A percentile compares a stretch with the other conserved stretches of the same genome.
phyloP scores from a whole-genome alignment of 257 asterid genomes.

The Knoxia roxburghii region DNA sequence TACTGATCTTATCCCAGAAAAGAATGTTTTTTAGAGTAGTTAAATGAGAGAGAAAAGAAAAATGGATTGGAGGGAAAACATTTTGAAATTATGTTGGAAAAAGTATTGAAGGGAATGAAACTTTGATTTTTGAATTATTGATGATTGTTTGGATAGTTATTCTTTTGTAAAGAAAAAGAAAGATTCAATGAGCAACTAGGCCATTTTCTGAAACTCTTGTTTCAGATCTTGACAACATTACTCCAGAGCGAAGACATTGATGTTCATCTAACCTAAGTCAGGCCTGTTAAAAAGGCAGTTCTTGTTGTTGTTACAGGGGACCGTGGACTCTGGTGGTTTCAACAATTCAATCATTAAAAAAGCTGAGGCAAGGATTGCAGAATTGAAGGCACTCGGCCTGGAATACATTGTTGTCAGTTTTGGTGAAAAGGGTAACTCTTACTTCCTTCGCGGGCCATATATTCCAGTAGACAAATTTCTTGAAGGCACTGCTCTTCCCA shows the following conservation, averaged over 20 bases:
- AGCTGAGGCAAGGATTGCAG: constrained; percentile 56
- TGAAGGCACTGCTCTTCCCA: constrained; percentile 64
- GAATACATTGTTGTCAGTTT: constrained; percentile 66
- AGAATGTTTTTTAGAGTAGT: no score
- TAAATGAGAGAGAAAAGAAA: no score
- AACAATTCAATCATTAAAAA: constrained; percentile 62
- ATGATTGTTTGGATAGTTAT: no score
- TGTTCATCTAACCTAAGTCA: constrained; percentile 59
- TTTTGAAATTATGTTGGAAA: no score
- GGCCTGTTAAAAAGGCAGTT: constrained; percentile 86
- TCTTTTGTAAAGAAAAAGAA: no score
- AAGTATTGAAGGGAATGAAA: no score
- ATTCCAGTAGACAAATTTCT: constrained; percentile 63
- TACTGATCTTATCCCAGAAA: no score
- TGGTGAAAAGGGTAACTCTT: constrained; percentile 76
- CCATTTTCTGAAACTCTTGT: constrained; percentile 90
- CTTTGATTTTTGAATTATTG: no score
- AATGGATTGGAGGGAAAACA: no score
- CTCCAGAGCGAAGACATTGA: constrained; percentile 74
- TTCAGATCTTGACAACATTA: constrained; percentile 83
- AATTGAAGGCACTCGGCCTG: constrained; percentile 57
- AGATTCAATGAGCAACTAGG: no score
- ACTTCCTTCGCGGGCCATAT: constrained; percentile 60
- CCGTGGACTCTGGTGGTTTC: constrained; percentile 89
- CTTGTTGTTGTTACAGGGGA: constrained; percentile 92